Evolutionary conservation across 495 filamentous ascomycete genomes (phyloP).

Genomic region (Hypoxylon rickii): DNA sequence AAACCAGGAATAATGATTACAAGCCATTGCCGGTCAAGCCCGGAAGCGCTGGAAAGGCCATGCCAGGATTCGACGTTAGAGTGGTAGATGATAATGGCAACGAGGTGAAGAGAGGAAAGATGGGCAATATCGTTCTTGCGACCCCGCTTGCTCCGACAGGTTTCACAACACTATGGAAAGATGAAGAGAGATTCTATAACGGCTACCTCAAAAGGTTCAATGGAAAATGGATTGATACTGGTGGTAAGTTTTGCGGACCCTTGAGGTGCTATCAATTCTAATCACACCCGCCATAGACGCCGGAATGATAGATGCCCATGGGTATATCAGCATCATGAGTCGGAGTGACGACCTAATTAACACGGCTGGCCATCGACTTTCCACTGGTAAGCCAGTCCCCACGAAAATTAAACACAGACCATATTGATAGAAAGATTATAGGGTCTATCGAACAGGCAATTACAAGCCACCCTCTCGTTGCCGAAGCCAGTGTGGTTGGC

Average conservation of each 20-base stretch:
- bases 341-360: slow-evolving; percentile 93
- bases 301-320: slow-evolving; percentile 79
- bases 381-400: slow-evolving; percentile 65
- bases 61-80: slow-evolving; percentile 88
- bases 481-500: slow-evolving; percentile 82
- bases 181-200: slow-evolving; percentile 80
- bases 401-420: background rate
- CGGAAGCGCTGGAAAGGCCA: slow-evolving; percentile 84
- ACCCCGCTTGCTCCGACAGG: slow-evolving; percentile 83
- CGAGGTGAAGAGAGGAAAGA: slow-evolving; percentile 67
- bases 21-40: slow-evolving; percentile 64
- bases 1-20: slow-evolving; percentile 30
- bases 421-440: slow-evolving; percentile 34
- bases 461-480: slow-evolving; percentile 73
- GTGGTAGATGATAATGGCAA: slow-evolving; percentile 80
- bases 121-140: slow-evolving; percentile 89
- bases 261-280: slow-evolving; percentile 6
- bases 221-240: slow-evolving; percentile 85
- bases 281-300: slow-evolving; percentile 59
- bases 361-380: slow-evolving; percentile 89
- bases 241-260: slow-evolving; percentile 39
- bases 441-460: slow-evolving; percentile 89
- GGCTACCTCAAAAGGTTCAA: slow-evolving; percentile 80
- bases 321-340: slow-evolving; percentile 86
- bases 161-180: slow-evolving; percentile 81